phyloP scores from a whole-genome alignment of 371 early-diverging fungal genomes.

The Mucor racemosus region DNA sequence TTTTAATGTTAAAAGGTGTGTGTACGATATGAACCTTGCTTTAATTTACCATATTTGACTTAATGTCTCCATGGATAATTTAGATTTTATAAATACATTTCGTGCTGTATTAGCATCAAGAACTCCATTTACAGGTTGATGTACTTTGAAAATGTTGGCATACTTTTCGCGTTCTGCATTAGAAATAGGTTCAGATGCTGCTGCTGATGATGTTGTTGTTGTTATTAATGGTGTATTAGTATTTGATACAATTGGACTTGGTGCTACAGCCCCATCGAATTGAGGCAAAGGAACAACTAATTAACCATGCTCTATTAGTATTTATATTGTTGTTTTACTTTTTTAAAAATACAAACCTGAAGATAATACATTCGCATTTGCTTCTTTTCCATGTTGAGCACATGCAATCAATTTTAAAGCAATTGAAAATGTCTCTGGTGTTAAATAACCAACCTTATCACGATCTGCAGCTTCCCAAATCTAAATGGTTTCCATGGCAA shows the following conservation, averaged over 20 bases:
- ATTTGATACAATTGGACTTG: slow-evolving; percentile 29
- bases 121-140: slow-evolving; percentile 45
- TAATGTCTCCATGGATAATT: slow-evolving; percentile 45
- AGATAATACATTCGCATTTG: slow-evolving; percentile 36
- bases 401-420: slow-evolving; percentile 44
- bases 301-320: not conserved
- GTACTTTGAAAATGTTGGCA: slow-evolving; percentile 42
- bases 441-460: slow-evolving; percentile 37
- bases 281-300: slow-evolving; percentile 58
- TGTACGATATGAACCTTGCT: not conserved
- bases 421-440: slow-evolving; percentile 35
- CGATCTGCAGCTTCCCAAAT: slow-evolving; percentile 58
- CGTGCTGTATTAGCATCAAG: slow-evolving; percentile 47
- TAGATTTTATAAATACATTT: slow-evolving; percentile 50
- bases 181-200: slow-evolving; percentile 22
- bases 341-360: slow-evolving; percentile 24
- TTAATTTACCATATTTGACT: slow-evolving; percentile 52
- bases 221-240: slow-evolving; percentile 9
- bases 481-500: slow-evolving; percentile 33
- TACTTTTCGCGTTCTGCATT: slow-evolving; percentile 52
- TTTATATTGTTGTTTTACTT: not conserved
- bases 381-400: slow-evolving; percentile 72
- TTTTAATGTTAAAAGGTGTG: not conserved
- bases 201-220: not conserved
- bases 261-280: slow-evolving; percentile 54